Percentiles rank a stretch among this genome's conserved stretches.
Conservation (phyloP, 192 early-diverging fungal species). For the Bifiguratus adelaidae region DNA sequence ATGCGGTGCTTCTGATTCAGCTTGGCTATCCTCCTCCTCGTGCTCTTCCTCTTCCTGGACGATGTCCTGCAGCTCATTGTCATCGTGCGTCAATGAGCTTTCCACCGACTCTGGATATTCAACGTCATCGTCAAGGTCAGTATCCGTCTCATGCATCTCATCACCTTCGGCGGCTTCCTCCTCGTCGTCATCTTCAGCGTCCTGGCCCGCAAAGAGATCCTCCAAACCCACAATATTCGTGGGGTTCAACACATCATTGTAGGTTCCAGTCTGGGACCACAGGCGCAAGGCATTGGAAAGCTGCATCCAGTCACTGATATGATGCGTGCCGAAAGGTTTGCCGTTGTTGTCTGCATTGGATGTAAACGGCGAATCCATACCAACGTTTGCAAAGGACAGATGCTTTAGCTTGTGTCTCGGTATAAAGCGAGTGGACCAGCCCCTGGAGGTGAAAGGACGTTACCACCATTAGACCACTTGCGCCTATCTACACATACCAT, state of each 20-base stretch:
- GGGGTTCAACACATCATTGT: conserved; percentile 11
- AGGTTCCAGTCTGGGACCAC: conserved; percentile 3
- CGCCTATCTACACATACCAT: conserved; percentile 11
- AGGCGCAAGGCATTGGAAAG: conserved; percentile 11
- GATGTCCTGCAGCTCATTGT: conserved; percentile 5
- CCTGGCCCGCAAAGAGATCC: conserved; percentile 11
- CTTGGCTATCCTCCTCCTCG: not conserved
- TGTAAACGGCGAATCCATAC: not conserved
- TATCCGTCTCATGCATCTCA: conserved; percentile 2
- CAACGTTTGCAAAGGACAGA: not conserved
- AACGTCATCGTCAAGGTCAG: conserved; percentile 5
- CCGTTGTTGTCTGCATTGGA: conserved; percentile 2
- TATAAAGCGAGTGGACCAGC: conserved; percentile 10
- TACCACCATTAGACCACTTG: too few relatives aligned
- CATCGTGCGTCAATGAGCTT: too few relatives aligned
- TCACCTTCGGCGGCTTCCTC: conserved; percentile 4
- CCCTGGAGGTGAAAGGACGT: conserved; percentile 5
- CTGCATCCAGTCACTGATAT: conserved; percentile 13
- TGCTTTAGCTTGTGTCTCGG: not conserved
- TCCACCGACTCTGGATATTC: conserved; percentile 14
- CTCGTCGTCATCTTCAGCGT: conserved; percentile 12
- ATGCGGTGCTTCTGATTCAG: not conserved
- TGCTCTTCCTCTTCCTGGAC: conserved; percentile 9
- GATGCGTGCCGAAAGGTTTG: conserved; percentile 11
- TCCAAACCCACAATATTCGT: conserved; percentile 10